Evolutionary conservation across 2,329 filamentous ascomycete genomes (phyloP).

Genomic region (Ophiostoma sp.): DNA sequence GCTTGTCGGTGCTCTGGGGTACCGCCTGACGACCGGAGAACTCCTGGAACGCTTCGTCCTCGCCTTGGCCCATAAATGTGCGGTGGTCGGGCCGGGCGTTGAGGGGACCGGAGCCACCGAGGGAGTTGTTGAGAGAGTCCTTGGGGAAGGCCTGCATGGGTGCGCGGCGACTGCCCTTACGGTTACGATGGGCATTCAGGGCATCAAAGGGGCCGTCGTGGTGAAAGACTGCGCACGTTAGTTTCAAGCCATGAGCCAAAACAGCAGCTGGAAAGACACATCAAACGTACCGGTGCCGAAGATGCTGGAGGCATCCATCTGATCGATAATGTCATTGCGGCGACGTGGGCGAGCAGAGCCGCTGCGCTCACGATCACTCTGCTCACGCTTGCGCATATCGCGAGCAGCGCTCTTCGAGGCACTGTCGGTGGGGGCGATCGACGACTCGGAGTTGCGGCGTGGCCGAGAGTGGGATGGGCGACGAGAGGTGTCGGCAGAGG

Average conservation of each 20-base stretch:
- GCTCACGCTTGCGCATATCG: constrained; percentile 47
- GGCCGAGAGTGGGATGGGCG: constrained; percentile 43
- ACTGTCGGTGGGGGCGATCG: constrained; percentile 51
- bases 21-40: constrained; percentile 40
- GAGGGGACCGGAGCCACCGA: constrained; percentile 81
- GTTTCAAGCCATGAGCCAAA: neutral
- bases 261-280: neutral
- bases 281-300: constrained; percentile 79
- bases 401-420: constrained; percentile 47
- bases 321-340: constrained; percentile 85
- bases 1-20: constrained; percentile 31
- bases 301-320: constrained; percentile 91
- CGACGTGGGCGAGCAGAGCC: constrained; percentile 41
- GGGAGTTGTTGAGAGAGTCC: constrained; percentile 83
- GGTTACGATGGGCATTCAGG: constrained; percentile 89
- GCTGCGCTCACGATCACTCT: constrained; percentile 47
- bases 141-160: constrained; percentile 96
- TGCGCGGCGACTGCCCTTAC: constrained; percentile 71
- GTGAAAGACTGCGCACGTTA: constrained; percentile 67
- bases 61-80: constrained; percentile 73
- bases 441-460: constrained; percentile 75
- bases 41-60: constrained; percentile 81
- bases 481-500: constrained; percentile 19
- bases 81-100: constrained; percentile 78
- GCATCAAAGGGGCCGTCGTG: constrained; percentile 97